phyloP scores from a whole-genome alignment of 2,329 filamentous ascomycete genomes.

The Huntiella moniliformis region DNA sequence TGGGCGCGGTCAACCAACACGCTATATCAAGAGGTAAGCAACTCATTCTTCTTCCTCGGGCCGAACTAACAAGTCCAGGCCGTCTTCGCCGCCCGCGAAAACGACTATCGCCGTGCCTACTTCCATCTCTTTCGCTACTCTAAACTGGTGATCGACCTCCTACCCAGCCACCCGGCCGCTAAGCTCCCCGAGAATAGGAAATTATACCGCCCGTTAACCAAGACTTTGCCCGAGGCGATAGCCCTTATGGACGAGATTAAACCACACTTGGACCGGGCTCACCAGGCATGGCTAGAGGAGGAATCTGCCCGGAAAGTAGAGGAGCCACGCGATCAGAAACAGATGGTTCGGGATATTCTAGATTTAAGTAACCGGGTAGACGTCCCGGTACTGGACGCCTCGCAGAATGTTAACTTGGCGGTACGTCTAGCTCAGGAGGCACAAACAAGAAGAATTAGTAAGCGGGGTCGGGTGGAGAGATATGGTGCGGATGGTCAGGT shows the following conservation, averaged over 20 bases:
- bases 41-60: conserved; percentile 12
- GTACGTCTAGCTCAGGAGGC: conserved; percentile 59
- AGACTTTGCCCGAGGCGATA: conserved; percentile 38
- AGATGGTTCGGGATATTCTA: conserved; percentile 16
- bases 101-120: conserved; percentile 75
- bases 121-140: conserved; percentile 82
- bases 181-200: conserved; percentile 45
- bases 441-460: conserved; percentile 40
- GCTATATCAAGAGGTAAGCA: conserved; percentile 55
- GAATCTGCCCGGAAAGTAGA: background rate
- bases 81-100: conserved; percentile 65
- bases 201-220: conserved; percentile 34
- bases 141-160: conserved; percentile 57
- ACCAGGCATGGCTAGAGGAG: conserved; percentile 44
- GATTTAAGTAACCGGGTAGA: conserved; percentile 22
- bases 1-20: conserved; percentile 70
- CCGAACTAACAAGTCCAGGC: conserved; percentile 35
- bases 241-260: conserved; percentile 59
- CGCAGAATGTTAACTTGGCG: conserved; percentile 55
- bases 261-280: conserved; percentile 53
- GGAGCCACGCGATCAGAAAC: conserved; percentile 3
- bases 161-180: conserved; percentile 59
- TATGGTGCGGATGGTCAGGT: conserved; percentile 27
- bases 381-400: conserved; percentile 40
- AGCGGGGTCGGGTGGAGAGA: conserved; percentile 27